Evolutionary conservation across 2,329 filamentous ascomycete genomes (phyloP).

Genomic region (Rutstroemia sydowiana): DNA sequence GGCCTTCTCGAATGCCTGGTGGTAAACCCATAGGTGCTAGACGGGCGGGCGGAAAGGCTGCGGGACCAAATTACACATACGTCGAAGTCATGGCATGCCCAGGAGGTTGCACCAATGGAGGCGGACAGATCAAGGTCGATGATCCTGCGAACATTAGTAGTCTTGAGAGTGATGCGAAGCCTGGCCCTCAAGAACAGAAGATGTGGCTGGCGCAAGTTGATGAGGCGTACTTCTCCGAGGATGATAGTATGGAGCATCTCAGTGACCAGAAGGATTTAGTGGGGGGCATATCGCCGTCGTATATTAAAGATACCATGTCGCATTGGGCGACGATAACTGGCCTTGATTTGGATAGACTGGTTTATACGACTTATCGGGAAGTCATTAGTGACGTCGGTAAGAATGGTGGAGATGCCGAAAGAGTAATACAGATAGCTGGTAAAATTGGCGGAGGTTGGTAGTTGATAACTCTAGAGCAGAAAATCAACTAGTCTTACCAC

Average conservation of each 20-base stretch:
- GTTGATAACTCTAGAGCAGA: conserved; percentile 59
- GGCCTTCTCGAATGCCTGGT: conserved; percentile 71
- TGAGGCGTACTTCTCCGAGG: conserved; percentile 81
- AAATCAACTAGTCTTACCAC: conserved; percentile 43
- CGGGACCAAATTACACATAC: conserved; percentile 69
- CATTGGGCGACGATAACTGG: conserved; percentile 71
- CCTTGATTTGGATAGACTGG: conserved; percentile 63
- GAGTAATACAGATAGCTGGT: conserved; percentile 79
- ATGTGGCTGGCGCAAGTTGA: conserved; percentile 77
- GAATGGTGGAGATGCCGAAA: conserved; percentile 61
- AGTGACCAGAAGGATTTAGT: conserved; percentile 37
- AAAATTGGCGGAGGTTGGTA: conserved; percentile 96
- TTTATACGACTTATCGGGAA: conserved; percentile 81
- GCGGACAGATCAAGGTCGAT: conserved; percentile 87
- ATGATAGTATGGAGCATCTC: conserved; percentile 38
- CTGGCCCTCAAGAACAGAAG: conserved; percentile 73
- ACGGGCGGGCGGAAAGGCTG: conserved; percentile 42
- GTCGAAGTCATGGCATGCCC: conserved; percentile 99
- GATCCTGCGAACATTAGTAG: conserved; percentile 58
- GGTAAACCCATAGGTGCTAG: conserved; percentile 54
- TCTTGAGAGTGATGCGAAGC: conserved; percentile 43
- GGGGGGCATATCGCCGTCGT: conserved; percentile 57
- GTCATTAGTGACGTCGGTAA: conserved; percentile 95
- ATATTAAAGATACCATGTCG: conserved; percentile 60
- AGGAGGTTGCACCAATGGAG: conserved; percentile 96